A percentile compares a stretch with the other conserved stretches of the same genome.
phyloP scores from a whole-genome alignment of 1,284 basidiomycete genomes.

The Cutaneotrichosporon daszewskae region DNA sequence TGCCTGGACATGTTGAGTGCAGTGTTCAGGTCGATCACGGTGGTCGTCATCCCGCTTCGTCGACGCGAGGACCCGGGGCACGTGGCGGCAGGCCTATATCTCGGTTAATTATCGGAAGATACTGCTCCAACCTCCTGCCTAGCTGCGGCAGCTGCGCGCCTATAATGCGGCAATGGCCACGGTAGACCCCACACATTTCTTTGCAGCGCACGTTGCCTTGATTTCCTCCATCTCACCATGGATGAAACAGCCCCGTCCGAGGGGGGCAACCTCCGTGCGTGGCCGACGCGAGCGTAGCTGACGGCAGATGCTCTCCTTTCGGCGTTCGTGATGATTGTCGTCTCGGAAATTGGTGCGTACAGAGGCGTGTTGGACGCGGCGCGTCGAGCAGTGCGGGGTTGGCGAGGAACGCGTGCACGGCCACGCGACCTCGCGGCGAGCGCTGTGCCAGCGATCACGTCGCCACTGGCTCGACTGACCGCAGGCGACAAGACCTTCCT shows the following conservation, averaged over 20 bases:
- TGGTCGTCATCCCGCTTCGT: neutral
- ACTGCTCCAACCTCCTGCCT: too few species aligned
- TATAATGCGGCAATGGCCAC: neutral
- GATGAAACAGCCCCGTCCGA: neutral
- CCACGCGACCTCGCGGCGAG: neutral
- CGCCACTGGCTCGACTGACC: conserved; percentile 8
- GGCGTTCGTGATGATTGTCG: conserved; percentile 79
- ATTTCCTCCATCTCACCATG: conserved; percentile 3
- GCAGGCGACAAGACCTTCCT: conserved; percentile 96
- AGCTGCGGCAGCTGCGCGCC: too few species aligned
- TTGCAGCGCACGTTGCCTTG: too few species aligned
- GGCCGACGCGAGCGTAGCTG: neutral
- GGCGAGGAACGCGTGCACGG: too few species aligned
- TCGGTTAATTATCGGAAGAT: too few species aligned
- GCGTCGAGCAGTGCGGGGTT: neutral
- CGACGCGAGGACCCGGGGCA: too few species aligned
- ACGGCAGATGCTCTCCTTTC: conserved; percentile 58
- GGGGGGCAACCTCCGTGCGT: conserved; percentile 13
- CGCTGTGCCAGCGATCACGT: neutral
- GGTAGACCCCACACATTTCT: too few species aligned
- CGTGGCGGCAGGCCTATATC: too few species aligned
- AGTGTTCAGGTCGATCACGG: neutral
- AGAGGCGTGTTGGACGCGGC: too few species aligned
- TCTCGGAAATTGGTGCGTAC: conserved; percentile 64
- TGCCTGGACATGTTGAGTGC: conserved; percentile 30